Conservation (phyloP, 1,284 basidiomycete genomes). For the Phenoliferia sp. region DNA sequence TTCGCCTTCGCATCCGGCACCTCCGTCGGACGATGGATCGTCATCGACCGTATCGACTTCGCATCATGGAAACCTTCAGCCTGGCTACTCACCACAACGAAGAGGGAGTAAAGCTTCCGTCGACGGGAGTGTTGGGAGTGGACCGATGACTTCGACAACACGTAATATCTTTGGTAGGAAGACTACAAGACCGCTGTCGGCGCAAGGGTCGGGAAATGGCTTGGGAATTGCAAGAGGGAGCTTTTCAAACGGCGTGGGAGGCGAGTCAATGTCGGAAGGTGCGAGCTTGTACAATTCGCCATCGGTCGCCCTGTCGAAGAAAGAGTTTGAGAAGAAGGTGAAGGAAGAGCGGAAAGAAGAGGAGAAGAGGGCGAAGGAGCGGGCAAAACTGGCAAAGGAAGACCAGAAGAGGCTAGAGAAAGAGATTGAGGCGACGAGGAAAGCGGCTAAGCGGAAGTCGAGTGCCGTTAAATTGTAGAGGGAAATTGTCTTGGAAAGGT, state of each 20-base stretch:
- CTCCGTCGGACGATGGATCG: conserved; percentile 20
- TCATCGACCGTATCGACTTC: conserved; percentile 5
- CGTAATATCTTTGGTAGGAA: conserved; percentile 13
- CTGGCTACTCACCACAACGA: not conserved
- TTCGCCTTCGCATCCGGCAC: not conserved
- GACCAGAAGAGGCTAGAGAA: not conserved
- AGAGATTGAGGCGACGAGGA: not conserved
- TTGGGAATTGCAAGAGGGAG: not conserved
- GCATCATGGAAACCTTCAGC: not conserved
- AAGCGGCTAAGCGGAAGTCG: not conserved
- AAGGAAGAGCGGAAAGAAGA: conserved; percentile 26
- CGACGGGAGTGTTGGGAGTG: not conserved
- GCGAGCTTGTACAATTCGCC: not conserved
- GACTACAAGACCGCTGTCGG: not conserved
- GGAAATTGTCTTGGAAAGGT: no score
- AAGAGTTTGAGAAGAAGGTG: conserved; percentile 28
- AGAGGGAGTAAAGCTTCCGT: conserved; percentile 7
- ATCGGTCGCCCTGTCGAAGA: conserved; percentile 12
- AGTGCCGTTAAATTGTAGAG: not conserved
- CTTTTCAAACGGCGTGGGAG: not conserved
- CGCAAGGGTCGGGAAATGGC: not conserved
- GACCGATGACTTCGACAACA: conserved; percentile 3
- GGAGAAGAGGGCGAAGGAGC: conserved; percentile 12
- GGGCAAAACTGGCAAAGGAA: conserved; percentile 3
- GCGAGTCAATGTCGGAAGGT: not conserved